A percentile compares a stretch with the other conserved stretches of the same genome.
Evolutionary conservation across 2,329 filamentous ascomycete genomes (phyloP).

Genomic region (Cryphonectria naterciae): DNA sequence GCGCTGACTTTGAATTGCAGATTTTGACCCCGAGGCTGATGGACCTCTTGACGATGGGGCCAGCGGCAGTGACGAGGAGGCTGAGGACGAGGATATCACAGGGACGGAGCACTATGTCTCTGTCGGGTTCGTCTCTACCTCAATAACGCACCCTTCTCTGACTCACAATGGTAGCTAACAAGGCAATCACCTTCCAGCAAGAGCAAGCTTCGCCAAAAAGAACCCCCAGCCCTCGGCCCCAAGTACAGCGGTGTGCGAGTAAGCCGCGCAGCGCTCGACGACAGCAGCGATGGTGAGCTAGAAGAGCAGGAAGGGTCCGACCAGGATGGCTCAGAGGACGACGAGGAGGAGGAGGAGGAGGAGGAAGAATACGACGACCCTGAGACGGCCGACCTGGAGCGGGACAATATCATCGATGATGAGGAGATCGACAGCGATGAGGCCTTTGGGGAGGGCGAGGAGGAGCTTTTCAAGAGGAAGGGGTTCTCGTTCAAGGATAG

Average conservation of each 20-base stretch:
- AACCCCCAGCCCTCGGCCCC: constrained; percentile 70
- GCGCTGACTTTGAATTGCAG: constrained; percentile 46
- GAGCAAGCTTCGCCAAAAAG: constrained; percentile 79
- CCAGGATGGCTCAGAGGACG: constrained; percentile 37
- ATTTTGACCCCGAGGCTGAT: constrained; percentile 80
- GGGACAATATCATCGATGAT: constrained; percentile 59
- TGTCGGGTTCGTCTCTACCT: constrained; percentile 61
- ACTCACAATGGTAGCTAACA: neutral
- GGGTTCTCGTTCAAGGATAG: constrained; percentile 69
- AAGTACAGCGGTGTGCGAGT: constrained; percentile 80
- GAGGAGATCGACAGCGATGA: constrained; percentile 65
- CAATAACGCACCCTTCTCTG: neutral
- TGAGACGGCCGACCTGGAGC: constrained; percentile 57
- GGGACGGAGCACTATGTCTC: constrained; percentile 86
- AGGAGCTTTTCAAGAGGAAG: constrained; percentile 69
- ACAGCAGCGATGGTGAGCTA: constrained; percentile 56
- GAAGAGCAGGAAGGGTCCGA: constrained; percentile 51
- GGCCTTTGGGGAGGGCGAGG: constrained; percentile 83
- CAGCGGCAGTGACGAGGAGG: constrained; percentile 54
- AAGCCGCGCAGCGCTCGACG: constrained; percentile 68
- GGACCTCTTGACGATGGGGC: constrained; percentile 55
- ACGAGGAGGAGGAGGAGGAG: constrained; percentile 34
- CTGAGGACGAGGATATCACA: constrained; percentile 50
- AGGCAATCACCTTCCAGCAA: constrained; percentile 56
- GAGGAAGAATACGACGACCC: constrained; percentile 54